Evolutionary conservation across 2,329 filamentous ascomycete species (phyloP), one percentile per base, ranked within the genome.

Genomic region (Metarhizium brunneum): DNA sequence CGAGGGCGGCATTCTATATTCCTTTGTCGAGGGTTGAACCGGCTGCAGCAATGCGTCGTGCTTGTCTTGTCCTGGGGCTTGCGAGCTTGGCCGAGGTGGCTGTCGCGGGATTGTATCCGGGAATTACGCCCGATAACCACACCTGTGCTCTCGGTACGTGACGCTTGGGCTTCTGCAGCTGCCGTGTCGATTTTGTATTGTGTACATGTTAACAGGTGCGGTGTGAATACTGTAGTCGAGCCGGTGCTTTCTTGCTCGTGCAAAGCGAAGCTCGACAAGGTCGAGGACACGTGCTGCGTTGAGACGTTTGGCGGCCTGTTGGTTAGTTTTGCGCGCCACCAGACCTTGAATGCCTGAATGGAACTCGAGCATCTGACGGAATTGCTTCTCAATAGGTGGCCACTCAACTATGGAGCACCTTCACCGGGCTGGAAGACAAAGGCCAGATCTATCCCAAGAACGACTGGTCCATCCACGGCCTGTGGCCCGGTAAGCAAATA

Each of bases 361-460:
- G 3, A 5, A 5, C 38, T 42, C 18, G 13, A 6, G 36, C n/a
- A 25, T 29, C 50, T 29, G 14, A 52, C 45, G 6, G 6, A 11
- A 45, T 20, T 43, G 6, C 11, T 18, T 5, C 16, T 18, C 18
- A n/a, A 7, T 40, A 74, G 61, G 71, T 87, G 2, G 72, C 72
- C 55, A 87, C 84, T 0, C 83, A 86, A 60, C 84, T 82, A 67
- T 87, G 84, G 84, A 72, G 77, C 61, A 82, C 80, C 0, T 83
- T 83, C 64, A 86, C 84, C 0, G 83, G 83, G 2, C 72, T 76
- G 36, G 83, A 86, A 64, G 64, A 67, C 13, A 54, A 78, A 55
- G 81, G 81, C 10, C 83, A 87, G 64, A 64, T 82, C 25, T 73
- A 85, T 7, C 84, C 84, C 1, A 65, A 70, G 48, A 68, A 82